A percentile compares a stretch with the other conserved stretches of the same genome.
Conservation (phyloP, 2,329 filamentous ascomycete genomes). For the Aspergillus latus region DNA sequence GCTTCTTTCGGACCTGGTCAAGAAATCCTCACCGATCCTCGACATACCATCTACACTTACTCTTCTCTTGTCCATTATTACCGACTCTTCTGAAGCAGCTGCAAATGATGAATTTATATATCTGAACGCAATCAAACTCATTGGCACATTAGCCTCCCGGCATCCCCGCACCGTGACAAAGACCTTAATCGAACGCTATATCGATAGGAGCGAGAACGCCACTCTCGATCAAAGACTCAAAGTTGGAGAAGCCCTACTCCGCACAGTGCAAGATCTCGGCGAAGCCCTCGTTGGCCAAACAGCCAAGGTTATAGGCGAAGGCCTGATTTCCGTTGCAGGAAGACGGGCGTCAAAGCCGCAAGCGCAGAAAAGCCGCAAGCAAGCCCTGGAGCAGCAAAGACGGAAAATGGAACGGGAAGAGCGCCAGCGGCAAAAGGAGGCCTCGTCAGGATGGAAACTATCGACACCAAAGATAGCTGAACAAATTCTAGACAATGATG, state of each 20-base stretch:
- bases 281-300: constrained; percentile 39
- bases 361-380: constrained; percentile 32
- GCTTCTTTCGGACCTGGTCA: constrained; percentile 40
- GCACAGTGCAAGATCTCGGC: constrained; percentile 44
- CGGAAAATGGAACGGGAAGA: constrained; percentile 30
- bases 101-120: constrained; percentile 46
- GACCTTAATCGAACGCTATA: constrained; percentile 42
- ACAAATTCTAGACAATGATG: constrained; percentile 10
- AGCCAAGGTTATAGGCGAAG: constrained; percentile 39
- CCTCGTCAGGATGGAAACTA: constrained; percentile 34
- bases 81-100: constrained; percentile 31
- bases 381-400: constrained; percentile 28
- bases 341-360: constrained; percentile 39
- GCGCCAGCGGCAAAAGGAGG: constrained; percentile 26
- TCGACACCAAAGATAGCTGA: constrained; percentile 18
- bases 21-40: constrained; percentile 43
- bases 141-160: constrained; percentile 41
- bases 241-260: constrained; percentile 43
- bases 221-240: constrained; percentile 43
- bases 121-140: constrained; percentile 44
- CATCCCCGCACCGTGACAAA: constrained; percentile 45
- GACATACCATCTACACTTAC: constrained; percentile 45
- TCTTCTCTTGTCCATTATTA: constrained; percentile 42
- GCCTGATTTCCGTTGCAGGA: constrained; percentile 41
- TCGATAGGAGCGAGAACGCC: constrained; percentile 38